A percentile compares a stretch with the other conserved stretches of the same genome.
phyloP scores from a whole-genome alignment of 1,139 yeast species.

The Kurtzmaniella quercitrusa region DNA sequence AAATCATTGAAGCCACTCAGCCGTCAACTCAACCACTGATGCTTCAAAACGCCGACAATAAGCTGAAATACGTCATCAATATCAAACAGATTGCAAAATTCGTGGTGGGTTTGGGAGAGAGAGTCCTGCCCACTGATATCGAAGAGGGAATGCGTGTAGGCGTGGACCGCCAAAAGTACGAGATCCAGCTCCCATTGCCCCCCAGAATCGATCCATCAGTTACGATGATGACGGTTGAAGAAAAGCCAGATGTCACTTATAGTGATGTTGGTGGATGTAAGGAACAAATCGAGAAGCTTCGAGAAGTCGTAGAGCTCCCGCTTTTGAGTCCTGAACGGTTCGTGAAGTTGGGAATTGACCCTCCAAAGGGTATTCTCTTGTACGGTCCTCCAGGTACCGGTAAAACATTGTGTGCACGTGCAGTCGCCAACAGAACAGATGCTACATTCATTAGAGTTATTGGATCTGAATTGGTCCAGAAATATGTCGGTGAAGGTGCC shows the following conservation, averaged over 20 bases:
- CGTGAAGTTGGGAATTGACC: conserved; percentile 94
- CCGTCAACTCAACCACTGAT: conserved; percentile 35
- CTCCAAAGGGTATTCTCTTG: conserved; percentile 92
- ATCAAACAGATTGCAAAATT: conserved; percentile 97
- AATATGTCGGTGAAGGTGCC: conserved; percentile 99
- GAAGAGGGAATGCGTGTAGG: conserved; percentile 99
- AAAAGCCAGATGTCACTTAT: conserved; percentile 89
- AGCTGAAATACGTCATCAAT: conserved; percentile 89
- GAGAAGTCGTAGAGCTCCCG: conserved; percentile 97
- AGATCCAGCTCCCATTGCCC: conserved; percentile 93
- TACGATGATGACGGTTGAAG: conserved; percentile 99
- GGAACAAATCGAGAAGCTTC: conserved; percentile 92
- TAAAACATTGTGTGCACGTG: conserved; percentile 95
- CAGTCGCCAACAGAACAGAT: conserved; percentile 97
- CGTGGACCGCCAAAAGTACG: conserved; percentile 95
- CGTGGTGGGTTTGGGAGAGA: conserved; percentile 93
- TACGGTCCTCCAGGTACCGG: conserved; percentile 99
- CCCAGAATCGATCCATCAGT: conserved; percentile 97
- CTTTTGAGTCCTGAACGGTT: conserved; percentile 92
- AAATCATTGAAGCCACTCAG: conserved; percentile 69
- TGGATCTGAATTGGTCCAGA: conserved; percentile 96
- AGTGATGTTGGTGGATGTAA: conserved; percentile 97
- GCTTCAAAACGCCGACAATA: conserved; percentile 66
- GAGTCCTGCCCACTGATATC: conserved; percentile 96
- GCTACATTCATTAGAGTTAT: conserved; percentile 97